Evolutionary conservation across 2,329 filamentous ascomycete genomes (phyloP).

Genomic region (Arthroderma uncinatum): DNA sequence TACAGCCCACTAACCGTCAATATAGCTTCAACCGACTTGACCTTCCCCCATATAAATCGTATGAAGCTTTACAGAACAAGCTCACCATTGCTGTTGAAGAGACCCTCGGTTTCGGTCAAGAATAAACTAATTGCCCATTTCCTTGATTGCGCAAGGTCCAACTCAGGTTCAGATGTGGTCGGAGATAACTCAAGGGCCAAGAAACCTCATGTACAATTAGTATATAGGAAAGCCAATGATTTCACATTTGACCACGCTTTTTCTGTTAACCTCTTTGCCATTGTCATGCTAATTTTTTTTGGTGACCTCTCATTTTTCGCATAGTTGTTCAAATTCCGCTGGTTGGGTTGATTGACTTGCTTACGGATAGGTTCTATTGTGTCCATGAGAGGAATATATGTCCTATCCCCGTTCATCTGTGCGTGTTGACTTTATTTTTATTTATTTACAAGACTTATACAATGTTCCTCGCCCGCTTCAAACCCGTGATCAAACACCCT

Average conservation of each 20-base stretch:
- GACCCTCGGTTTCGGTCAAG: conserved; percentile 96
- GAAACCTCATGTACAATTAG: conserved; percentile 10
- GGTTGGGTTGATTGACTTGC: no score
- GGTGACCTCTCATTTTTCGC: no score
- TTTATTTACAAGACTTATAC: no score
- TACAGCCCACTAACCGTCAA: conserved; percentile 5
- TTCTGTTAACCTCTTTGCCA: no score
- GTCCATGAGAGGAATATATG: no score
- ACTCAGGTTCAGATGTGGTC: not conserved
- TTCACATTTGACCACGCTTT: not conserved
- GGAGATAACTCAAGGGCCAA: not conserved
- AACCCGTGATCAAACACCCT: no score
- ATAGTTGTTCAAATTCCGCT: no score
- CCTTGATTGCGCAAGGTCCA: not conserved
- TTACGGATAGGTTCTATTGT: no score
- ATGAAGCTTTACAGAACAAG: conserved; percentile 77
- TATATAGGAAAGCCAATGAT: conserved; percentile 11
- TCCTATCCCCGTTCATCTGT: no score
- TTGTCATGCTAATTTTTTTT: no score
- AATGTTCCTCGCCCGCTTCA: no score
- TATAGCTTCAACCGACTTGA: conserved; percentile 91
- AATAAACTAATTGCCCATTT: conserved; percentile 46
- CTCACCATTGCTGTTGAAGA: conserved; percentile 95
- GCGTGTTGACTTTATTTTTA: no score
- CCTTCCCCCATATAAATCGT: conserved; percentile 80